Evolutionary conservation across 176 grass and related monocot genomes (phyloP).

Genomic region (Saccharum officinarum): DNA sequence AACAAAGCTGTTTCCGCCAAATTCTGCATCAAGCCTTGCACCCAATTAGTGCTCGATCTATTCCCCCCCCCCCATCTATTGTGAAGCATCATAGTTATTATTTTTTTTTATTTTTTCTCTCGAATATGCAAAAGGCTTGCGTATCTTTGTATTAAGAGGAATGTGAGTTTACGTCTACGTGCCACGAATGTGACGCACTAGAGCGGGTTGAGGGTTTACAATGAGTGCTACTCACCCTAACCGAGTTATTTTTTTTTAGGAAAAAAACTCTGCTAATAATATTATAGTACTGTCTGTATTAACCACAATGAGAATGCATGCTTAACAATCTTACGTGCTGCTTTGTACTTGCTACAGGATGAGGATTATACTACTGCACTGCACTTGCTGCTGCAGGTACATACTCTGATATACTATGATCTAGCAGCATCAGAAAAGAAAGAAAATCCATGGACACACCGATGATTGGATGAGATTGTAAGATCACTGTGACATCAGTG

Average conservation of each 20-base stretch:
- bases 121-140: too few relatives aligned
- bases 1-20: constrained; percentile 49
- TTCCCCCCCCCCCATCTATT: not conserved
- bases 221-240: too few relatives aligned
- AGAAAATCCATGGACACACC: not conserved
- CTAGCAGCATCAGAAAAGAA: not conserved
- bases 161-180: too few relatives aligned
- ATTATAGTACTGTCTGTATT: not conserved
- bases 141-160: too few relatives aligned
- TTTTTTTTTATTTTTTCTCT: not conserved
- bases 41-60: not conserved
- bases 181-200: too few relatives aligned
- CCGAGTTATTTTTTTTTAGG: not conserved
- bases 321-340: not conserved
- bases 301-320: constrained; percentile 3
- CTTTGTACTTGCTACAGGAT: not conserved
- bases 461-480: constrained; percentile 27
- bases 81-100: not conserved
- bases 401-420: not conserved
- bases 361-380: not conserved
- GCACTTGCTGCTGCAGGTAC: not conserved
- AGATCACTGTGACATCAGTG: constrained; percentile 28
- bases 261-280: not conserved
- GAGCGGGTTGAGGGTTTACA: too few relatives aligned
- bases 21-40: constrained; percentile 31